A percentile compares a stretch with the other conserved stretches of the same genome.
Evolutionary conservation across 495 filamentous ascomycete species (phyloP).

Genomic region (Alectoria sarmentosa): DNA sequence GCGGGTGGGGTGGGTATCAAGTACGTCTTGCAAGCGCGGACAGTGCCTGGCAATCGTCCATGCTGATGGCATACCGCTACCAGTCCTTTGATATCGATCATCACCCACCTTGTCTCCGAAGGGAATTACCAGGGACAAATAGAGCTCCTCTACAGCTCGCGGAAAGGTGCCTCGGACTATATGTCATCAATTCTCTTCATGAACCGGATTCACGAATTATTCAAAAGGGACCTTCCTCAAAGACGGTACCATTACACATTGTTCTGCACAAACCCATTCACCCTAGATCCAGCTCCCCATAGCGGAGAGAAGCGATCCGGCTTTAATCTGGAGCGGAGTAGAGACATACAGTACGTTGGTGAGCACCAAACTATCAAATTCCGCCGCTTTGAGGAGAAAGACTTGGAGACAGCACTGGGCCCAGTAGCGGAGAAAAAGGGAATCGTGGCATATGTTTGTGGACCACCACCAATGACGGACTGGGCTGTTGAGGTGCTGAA

Average conservation of each 20-base stretch:
- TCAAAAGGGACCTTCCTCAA: constrained; percentile 27
- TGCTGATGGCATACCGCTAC: background rate
- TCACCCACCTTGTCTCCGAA: constrained; percentile 40
- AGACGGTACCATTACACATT: constrained; percentile 32
- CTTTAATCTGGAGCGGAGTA: too few relatives aligned
- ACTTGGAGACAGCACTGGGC: constrained; percentile 45
- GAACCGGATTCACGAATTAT: constrained; percentile 43
- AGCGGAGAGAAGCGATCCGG: background rate
- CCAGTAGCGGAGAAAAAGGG: constrained; percentile 35
- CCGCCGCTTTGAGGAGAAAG: constrained; percentile 35
- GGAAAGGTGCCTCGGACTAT: constrained; percentile 12
- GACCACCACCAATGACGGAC: constrained; percentile 75
- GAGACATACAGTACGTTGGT: background rate
- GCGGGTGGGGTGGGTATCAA: constrained; percentile 86
- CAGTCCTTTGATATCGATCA: constrained; percentile 54
- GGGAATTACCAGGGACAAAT: constrained; percentile 23
- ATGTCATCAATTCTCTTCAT: constrained; percentile 43
- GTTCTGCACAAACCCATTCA: constrained; percentile 34
- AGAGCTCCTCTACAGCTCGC: constrained; percentile 35
- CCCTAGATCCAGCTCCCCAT: background rate
- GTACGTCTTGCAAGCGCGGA: constrained; percentile 7
- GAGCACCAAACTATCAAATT: background rate
- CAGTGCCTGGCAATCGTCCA: background rate
- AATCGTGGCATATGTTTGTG: constrained; percentile 71
- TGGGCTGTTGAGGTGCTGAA: constrained; percentile 54